phyloP scores from a whole-genome alignment of 2,329 filamentous ascomycete genomes.

The Nigrospora sphaerica region DNA sequence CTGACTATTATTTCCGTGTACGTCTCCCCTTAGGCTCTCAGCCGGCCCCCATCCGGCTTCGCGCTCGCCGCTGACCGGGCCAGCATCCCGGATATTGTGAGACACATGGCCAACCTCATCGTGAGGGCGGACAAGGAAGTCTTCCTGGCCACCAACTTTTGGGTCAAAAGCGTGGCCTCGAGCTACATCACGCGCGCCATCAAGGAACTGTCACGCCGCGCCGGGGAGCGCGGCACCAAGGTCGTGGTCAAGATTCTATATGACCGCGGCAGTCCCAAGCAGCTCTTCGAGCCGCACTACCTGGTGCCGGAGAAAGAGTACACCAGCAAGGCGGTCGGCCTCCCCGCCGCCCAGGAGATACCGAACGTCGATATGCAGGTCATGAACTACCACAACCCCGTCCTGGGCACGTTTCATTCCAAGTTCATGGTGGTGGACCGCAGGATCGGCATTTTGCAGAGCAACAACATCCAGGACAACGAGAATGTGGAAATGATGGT shows the following conservation, averaged over 20 bases:
- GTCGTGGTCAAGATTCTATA: constrained; percentile 70
- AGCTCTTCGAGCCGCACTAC: constrained; percentile 60
- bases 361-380: constrained; percentile 67
- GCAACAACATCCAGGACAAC: constrained; percentile 74
- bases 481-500: constrained; percentile 78
- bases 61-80: no score
- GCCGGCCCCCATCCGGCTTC: no score
- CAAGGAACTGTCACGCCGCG: constrained; percentile 59
- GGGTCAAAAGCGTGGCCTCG: constrained; percentile 63
- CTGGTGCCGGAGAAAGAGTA: constrained; percentile 51
- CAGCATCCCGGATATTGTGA: constrained; percentile 59
- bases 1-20: constrained; percentile 61
- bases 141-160: constrained; percentile 69
- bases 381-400: constrained; percentile 62
- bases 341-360: constrained; percentile 59
- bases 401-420: constrained; percentile 68
- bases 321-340: constrained; percentile 45
- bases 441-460: constrained; percentile 62
- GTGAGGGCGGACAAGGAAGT: constrained; percentile 66
- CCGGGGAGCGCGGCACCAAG: constrained; percentile 46
- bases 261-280: constrained; percentile 60
- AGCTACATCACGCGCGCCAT: constrained; percentile 62
- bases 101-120: constrained; percentile 72
- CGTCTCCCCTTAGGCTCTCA: constrained; percentile 4
- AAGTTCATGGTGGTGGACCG: constrained; percentile 76